Evolutionary conservation across 495 filamentous ascomycete species (phyloP), one percentile per base, ranked within the genome.

Genomic region (Tuber aestivum): DNA sequence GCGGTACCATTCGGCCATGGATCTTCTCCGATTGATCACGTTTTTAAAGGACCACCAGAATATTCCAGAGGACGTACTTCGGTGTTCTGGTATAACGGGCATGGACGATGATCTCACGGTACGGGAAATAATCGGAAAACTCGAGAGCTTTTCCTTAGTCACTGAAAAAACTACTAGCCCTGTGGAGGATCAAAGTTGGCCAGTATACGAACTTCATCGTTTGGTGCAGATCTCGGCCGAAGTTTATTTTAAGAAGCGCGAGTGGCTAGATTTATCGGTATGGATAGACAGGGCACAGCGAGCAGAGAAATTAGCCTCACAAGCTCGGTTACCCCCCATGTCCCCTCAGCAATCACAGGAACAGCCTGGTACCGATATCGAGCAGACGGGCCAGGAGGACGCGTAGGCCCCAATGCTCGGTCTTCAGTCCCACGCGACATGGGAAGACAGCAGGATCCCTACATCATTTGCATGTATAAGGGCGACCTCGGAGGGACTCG

Each of bases 11-110:
- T 50, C 56, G 20, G 83, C 83, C 21, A 75, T 74, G 5, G 70
- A 82, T n/a, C 70, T 85, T 37, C 76, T 84, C 14, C 82, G 72
- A 45, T 70, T 84, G 27, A 83, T 84, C 70, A 77, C 72, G 44
- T 82, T 83, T 74, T 77, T 84, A 21, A 35, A 32, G 4, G 81
- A 84, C 56, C 77, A 72, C 44, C 80, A 85, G 69, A 73, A 76
- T 16, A 84, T 85, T 42, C 83, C 83, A 37, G 75, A 79, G 35
- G 71, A 74, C 9, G 27, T 78, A 18, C 21, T 80, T 48, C 74
- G 20, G 41, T 40, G 14, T 65, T 65, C 50, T 41, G 32, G 12
- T 7, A 9, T 74, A 40, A 23, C 16, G 12, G 72, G 50, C 18
- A 40, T 41, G 41, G 8, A 35, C 7, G 35, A 44, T 41, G 9